Evolutionary conservation across 2,329 filamentous ascomycete species (phyloP).

Genomic region (Orbilia javanica): DNA sequence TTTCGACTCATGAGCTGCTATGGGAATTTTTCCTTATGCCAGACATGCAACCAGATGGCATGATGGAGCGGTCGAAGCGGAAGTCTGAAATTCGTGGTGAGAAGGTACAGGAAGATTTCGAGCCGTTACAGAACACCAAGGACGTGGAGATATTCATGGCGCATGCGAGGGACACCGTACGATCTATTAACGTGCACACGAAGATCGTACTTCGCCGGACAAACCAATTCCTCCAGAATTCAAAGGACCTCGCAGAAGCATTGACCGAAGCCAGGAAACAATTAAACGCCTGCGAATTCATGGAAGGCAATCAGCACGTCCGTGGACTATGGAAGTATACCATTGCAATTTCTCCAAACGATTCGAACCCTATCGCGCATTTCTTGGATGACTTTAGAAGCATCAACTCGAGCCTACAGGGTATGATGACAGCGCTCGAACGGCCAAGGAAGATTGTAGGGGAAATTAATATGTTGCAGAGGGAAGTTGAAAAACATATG

Average conservation of each 20-base stretch:
- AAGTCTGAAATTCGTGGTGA: slow-evolving; percentile 88
- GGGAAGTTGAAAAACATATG: slow-evolving; percentile 81
- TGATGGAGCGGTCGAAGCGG: slow-evolving; percentile 85
- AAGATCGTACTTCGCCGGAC: slow-evolving; percentile 84
- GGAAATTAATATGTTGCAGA: slow-evolving; percentile 79
- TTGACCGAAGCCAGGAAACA: slow-evolving; percentile 58
- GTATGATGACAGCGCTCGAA: slow-evolving; percentile 81
- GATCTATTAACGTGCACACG: slow-evolving; percentile 84
- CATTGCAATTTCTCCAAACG: slow-evolving; percentile 74
- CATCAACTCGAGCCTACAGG: slow-evolving; percentile 84
- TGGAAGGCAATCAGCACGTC: slow-evolving; percentile 69
- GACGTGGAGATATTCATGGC: slow-evolving; percentile 95
- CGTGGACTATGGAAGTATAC: slow-evolving; percentile 80
- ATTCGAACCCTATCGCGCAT: slow-evolving; percentile 78
- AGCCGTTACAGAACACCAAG: slow-evolving; percentile 82
- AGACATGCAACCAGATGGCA: slow-evolving; percentile 89
- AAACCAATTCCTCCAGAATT: slow-evolving; percentile 61
- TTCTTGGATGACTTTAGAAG: slow-evolving; percentile 83
- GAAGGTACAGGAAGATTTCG: slow-evolving; percentile 87
- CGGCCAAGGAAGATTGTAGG: slow-evolving; percentile 82
- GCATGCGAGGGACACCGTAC: slow-evolving; percentile 89
- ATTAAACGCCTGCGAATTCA: slow-evolving; percentile 60
- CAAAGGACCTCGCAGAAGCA: slow-evolving; percentile 70
- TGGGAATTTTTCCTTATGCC: slow-evolving; percentile 99
- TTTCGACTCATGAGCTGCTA: slow-evolving; percentile 94